Percentiles rank a stretch among this genome's conserved stretches.
Conservation (phyloP, 2,329 filamentous ascomycete genomes). For the Fusarium protoensiforme region DNA sequence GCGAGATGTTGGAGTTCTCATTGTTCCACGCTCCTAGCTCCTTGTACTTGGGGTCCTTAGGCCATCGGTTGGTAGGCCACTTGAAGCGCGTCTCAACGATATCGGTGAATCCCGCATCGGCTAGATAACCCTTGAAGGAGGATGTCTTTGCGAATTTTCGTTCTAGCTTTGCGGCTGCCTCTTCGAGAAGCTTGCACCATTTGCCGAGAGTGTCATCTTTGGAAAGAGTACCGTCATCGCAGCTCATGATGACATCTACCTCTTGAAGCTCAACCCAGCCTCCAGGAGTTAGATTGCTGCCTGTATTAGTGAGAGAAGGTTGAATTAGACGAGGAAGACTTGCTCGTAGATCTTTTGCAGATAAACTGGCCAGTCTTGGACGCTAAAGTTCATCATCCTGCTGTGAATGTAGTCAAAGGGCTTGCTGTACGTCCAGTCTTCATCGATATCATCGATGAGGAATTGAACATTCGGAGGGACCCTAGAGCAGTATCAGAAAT, state of each 20-base stretch:
- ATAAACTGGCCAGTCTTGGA: conserved; percentile 27
- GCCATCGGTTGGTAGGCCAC: conserved; percentile 61
- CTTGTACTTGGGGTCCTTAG: conserved; percentile 59
- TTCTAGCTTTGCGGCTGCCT: conserved; percentile 41
- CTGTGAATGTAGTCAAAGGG: conserved; percentile 40
- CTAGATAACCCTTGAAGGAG: conserved; percentile 46
- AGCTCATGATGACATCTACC: conserved; percentile 26
- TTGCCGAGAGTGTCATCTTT: conserved; percentile 27
- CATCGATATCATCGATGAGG: conserved; percentile 40
- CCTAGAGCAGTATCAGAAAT: neutral
- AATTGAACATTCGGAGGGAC: conserved; percentile 40
- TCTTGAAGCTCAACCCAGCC: conserved; percentile 35
- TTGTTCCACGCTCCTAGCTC: conserved; percentile 48
- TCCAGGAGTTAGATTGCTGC: conserved; percentile 32
- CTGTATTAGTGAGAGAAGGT: conserved; percentile 35
- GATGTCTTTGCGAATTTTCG: conserved; percentile 40
- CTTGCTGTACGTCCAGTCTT: conserved; percentile 34
- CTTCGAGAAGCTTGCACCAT: conserved; percentile 39
- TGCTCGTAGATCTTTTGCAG: neutral
- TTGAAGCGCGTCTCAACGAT: conserved; percentile 57
- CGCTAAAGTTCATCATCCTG: conserved; percentile 32
- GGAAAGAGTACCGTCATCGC: conserved; percentile 12
- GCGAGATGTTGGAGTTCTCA: conserved; percentile 29
- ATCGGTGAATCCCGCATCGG: conserved; percentile 61
- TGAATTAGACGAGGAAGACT: fast-evolving